Conservation (phyloP, 805 yeast species). For the Blastobotrys peoriensis region DNA sequence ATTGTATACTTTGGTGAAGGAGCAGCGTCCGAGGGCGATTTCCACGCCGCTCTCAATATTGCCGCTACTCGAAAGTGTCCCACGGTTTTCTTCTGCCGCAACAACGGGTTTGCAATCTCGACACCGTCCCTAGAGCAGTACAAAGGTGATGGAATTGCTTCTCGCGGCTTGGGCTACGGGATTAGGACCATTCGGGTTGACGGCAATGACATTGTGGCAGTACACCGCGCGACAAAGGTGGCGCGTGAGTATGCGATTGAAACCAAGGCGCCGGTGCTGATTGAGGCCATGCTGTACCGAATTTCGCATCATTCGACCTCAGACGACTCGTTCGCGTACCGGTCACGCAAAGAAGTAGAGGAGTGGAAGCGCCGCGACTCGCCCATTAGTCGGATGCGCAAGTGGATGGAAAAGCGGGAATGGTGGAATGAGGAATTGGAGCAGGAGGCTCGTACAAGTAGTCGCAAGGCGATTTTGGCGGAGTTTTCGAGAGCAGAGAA, state of each 20-base stretch:
- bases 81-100: conserved; percentile 29
- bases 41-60: conserved; percentile 32
- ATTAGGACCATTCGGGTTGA: conserved; percentile 32
- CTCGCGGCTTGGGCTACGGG: conserved; percentile 31
- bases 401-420: conserved; percentile 25
- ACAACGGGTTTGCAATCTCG: conserved; percentile 33
- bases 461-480: conserved; percentile 22
- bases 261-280: conserved; percentile 25
- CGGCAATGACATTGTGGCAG: conserved; percentile 30
- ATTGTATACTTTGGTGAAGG: conserved; percentile 33
- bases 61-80: conserved; percentile 33
- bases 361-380: conserved; percentile 31
- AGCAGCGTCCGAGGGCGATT: conserved; percentile 34
- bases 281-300: conserved; percentile 33
- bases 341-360: conserved; percentile 29
- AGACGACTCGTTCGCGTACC: conserved; percentile 32
- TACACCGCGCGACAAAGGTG: conserved; percentile 23
- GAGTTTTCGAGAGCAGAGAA: conserved; percentile 29
- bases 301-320: conserved; percentile 33
- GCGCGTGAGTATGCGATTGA: conserved; percentile 25
- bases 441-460: conserved; percentile 17
- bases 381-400: conserved; percentile 29
- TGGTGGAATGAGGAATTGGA: conserved; percentile 30
- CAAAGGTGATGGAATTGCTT: conserved; percentile 32
- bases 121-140: conserved; percentile 31